Percentiles rank a stretch among this genome's conserved stretches.
Evolutionary conservation across 495 filamentous ascomycete genomes (phyloP).

Genomic region (Pyrenopolyporus hunteri): DNA sequence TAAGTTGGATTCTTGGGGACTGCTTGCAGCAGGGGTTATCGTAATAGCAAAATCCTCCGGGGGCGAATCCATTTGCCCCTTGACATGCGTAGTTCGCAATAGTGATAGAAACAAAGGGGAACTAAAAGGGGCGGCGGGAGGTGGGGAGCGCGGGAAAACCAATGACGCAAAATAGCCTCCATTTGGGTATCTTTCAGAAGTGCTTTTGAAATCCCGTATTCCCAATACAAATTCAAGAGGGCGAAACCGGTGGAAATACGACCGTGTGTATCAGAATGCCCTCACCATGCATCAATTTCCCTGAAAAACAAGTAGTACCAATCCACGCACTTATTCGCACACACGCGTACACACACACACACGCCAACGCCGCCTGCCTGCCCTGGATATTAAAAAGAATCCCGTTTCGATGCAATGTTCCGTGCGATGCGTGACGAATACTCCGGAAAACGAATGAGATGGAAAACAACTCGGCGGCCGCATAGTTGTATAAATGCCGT

Average conservation of each 20-base stretch:
- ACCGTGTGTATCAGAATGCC: slow-evolving; percentile 25
- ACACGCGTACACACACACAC: slow-evolving; percentile 19
- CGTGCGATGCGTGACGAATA: slow-evolving; percentile 34
- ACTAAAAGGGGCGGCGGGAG: slow-evolving; percentile 1
- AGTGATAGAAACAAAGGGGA: slow-evolving; percentile 33
- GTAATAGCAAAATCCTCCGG: slow-evolving; percentile 36
- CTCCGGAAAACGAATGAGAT: slow-evolving; percentile 21
- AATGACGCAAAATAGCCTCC: slow-evolving; percentile 40
- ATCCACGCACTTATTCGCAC: slow-evolving; percentile 16
- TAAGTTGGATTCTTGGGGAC: slow-evolving; percentile 31
- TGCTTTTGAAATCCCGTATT: slow-evolving; percentile 39
- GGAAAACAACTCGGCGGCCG: slow-evolving; percentile 13
- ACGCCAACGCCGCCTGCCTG: slow-evolving; percentile 33
- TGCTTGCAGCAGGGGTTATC: slow-evolving; percentile 20
- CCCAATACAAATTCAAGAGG: slow-evolving; percentile 32
- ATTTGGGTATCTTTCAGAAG: slow-evolving; percentile 41
- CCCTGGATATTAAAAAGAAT: slow-evolving; percentile 17
- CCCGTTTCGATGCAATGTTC: slow-evolving; percentile 37
- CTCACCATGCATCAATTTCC: slow-evolving; percentile 37
- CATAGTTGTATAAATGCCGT: slow-evolving; percentile 21
- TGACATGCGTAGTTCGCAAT: slow-evolving; percentile 22
- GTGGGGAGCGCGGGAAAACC: slow-evolving; percentile 26
- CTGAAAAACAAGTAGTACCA: slow-evolving; percentile 27
- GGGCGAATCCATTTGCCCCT: slow-evolving; percentile 36
- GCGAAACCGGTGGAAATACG: slow-evolving; percentile 31